Conservation (phyloP, 176 grass and related monocot species). For the Metroxylon sagu region DNA sequence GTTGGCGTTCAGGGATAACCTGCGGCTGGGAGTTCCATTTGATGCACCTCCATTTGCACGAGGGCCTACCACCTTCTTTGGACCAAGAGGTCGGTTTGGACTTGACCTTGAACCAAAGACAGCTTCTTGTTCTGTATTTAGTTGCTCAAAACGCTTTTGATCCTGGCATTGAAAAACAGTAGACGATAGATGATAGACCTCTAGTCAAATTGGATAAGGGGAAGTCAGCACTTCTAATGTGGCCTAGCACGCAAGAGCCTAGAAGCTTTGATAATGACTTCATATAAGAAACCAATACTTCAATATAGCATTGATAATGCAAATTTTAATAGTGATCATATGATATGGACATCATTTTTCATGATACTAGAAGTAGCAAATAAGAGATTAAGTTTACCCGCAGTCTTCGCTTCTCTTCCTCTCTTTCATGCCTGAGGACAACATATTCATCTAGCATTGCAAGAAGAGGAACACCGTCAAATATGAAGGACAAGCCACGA, state of each 20-base stretch:
- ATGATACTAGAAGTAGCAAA: background rate
- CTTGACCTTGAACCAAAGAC: slow-evolving; percentile 54
- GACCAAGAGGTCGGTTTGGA: slow-evolving; percentile 48
- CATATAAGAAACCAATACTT: too few relatives aligned
- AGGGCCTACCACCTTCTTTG: slow-evolving; percentile 50
- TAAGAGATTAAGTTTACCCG: slow-evolving; percentile 36
- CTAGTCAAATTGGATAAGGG: too few relatives aligned
- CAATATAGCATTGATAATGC: too few relatives aligned
- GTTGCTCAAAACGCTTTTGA: slow-evolving; percentile 69
- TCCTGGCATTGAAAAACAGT: slow-evolving; percentile 37
- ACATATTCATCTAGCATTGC: slow-evolving; percentile 98
- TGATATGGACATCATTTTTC: too few relatives aligned
- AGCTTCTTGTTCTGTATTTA: slow-evolving; percentile 51
- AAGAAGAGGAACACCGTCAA: slow-evolving; percentile 84
- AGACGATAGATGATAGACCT: background rate
- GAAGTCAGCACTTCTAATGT: too few relatives aligned
- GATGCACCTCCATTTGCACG: slow-evolving; percentile 53
- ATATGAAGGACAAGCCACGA: slow-evolving; percentile 72
- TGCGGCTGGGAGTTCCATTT: slow-evolving; percentile 56
- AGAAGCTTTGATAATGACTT: too few relatives aligned
- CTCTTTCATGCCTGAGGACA: slow-evolving; percentile 95
- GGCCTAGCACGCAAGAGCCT: too few relatives aligned
- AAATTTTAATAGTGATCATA: too few relatives aligned
- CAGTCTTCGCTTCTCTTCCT: slow-evolving; percentile 91
- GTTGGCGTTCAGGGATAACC: slow-evolving; percentile 55